A percentile compares a stretch with the other conserved stretches of the same genome.
Conservation (phyloP, 306 rosid genomes). For the Malus domestica region DNA sequence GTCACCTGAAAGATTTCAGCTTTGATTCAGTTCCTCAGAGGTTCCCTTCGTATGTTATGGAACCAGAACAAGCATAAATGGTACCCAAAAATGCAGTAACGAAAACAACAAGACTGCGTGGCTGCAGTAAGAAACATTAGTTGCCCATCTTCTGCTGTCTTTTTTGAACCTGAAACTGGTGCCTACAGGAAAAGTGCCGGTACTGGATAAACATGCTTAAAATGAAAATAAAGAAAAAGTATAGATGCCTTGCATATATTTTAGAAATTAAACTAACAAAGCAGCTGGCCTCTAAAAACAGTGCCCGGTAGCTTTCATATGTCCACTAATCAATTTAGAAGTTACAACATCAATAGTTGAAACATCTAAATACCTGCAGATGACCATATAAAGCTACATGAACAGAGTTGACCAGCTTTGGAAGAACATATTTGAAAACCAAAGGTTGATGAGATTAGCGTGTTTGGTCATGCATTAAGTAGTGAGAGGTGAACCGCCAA, state of each 20-base stretch:
- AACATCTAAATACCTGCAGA: slow-evolving; percentile 79
- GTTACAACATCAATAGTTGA: slow-evolving; percentile 20
- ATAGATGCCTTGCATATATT: not conserved
- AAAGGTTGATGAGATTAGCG: not conserved
- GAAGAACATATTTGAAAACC: slow-evolving; percentile 2
- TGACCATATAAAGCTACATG: slow-evolving; percentile 5
- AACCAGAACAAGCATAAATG: not conserved
- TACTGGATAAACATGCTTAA: slow-evolving; percentile 4
- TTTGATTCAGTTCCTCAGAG: no score
- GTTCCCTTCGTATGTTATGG: not conserved
- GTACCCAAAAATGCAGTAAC: not conserved
- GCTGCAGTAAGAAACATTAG: slow-evolving; percentile 97
- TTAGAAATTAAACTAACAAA: not conserved
- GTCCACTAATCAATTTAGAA: slow-evolving; percentile 58
- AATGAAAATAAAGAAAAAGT: not conserved
- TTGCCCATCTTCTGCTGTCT: slow-evolving; percentile 96
- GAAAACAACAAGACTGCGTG: slow-evolving; percentile 9
- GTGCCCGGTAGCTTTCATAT: slow-evolving; percentile 73
- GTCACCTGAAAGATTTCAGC: no score
- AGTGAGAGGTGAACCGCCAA: not conserved
- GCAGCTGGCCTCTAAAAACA: slow-evolving; percentile 68
- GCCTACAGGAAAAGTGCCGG: slow-evolving; percentile 45
- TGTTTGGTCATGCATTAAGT: not conserved
- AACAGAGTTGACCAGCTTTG: slow-evolving; percentile 8
- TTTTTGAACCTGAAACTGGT: slow-evolving; percentile 96